These are phyloP conservation scores for Urostyla sp. DNA, from an alignment of 73 alveolate genomes.

Conservation along the genomic window DNA sequence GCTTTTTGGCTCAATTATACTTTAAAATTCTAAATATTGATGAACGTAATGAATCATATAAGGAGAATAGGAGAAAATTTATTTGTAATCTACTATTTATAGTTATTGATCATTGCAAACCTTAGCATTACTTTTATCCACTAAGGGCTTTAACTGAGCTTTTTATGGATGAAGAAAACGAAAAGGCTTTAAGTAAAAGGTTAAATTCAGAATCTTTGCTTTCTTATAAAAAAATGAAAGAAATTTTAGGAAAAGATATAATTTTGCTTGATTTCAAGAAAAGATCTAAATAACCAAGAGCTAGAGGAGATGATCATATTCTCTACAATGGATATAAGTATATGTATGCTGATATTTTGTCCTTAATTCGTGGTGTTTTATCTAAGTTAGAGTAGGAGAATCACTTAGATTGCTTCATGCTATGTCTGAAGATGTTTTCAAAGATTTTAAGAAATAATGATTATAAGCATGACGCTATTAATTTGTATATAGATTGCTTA, in stretches of 20 bases:
- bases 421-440: constrained; percentile 31
- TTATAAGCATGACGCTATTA: background rate
- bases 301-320: background rate
- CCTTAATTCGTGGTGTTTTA: constrained; percentile 16
- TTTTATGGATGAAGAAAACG: constrained; percentile 27
- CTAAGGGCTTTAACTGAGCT: constrained; percentile 39
- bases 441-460: constrained; percentile 12
- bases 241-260: constrained; percentile 1
- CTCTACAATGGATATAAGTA: constrained; percentile 2
- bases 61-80: constrained; percentile 28
- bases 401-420: constrained; percentile 26
- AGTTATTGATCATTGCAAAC: constrained; percentile 16
- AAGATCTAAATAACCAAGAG: background rate
- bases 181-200: constrained; percentile 41
- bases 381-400: constrained; percentile 18
- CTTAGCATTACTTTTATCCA: constrained; percentile 31
- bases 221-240: background rate
- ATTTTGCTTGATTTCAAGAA: background rate
- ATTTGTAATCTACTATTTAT: constrained; percentile 8
- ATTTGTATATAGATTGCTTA: constrained; percentile 42
- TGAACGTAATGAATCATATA: constrained; percentile 7
- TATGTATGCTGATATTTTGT: constrained; percentile 21
- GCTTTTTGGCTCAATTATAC: constrained; percentile 31
- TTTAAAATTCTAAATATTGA: constrained; percentile 49
- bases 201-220: constrained; percentile 17